Conservation (phyloP, 1,284 basidiomycete species). For the Trametes polyzona region DNA sequence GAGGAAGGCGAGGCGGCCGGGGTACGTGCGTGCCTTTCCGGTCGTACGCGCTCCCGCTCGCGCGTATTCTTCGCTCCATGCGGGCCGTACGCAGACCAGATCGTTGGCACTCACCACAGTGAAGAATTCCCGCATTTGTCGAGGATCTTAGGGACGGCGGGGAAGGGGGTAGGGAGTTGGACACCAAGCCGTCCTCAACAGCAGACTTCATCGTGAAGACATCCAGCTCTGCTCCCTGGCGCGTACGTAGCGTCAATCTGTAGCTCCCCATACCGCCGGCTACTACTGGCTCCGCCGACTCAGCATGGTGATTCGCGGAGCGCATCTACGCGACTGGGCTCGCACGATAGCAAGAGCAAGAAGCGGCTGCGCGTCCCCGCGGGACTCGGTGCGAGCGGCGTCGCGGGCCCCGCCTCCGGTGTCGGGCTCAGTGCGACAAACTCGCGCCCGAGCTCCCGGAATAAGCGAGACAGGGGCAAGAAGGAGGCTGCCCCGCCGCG, state of each 20-base stretch:
- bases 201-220: neutral
- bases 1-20: conserved; percentile 3
- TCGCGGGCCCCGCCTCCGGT: too few relatives aligned
- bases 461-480: conserved; percentile 1
- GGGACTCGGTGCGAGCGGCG: neutral
- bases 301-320: conserved; percentile 17
- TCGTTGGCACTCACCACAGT: neutral
- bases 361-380: neutral
- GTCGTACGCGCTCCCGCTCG: too few relatives aligned
- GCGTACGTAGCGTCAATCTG: neutral
- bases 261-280: conserved; percentile 1
- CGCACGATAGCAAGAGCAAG: conserved; percentile 6
- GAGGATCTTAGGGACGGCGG: conserved; percentile 12
- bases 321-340: conserved; percentile 19
- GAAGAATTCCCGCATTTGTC: neutral
- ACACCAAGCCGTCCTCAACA: neutral
- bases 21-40: conserved; percentile 2
- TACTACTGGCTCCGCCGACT: conserved; percentile 16
- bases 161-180: neutral
- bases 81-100: neutral
- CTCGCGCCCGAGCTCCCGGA: neutral
- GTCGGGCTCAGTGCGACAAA: too few relatives aligned
- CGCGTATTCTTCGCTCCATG: neutral
- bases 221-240: neutral
- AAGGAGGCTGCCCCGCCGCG: conserved; percentile 7